Evolutionary conservation across 1,139 yeast genomes (phyloP), one percentile per base, ranked within the genome.

Genomic region (Geotrichum histeridarum): DNA sequence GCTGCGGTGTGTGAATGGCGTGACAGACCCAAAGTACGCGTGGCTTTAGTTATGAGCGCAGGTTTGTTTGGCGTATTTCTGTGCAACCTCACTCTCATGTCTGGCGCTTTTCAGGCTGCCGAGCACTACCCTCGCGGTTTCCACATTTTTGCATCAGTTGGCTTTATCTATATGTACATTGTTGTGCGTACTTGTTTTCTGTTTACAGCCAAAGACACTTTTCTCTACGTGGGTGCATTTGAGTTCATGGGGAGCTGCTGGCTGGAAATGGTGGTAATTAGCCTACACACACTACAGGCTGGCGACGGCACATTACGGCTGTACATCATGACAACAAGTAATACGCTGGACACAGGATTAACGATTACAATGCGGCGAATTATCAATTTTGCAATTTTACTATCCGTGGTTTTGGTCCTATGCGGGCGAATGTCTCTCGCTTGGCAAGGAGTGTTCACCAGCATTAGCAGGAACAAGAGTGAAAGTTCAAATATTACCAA

Each of bases 301-400:
- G 51, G 48, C 7, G 54, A 51, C 27, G 54, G 54, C 9, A 46
- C 51, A 6, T 4, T 44, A 1, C 50, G 48, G n/a, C 18, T 51
- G 18, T 51, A 46, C 42, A 8, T 36, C 18, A 37, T 51, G n/a
- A 38, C 50, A 5, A 51, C 54, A 8, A 51, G 54, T 12, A 48
- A 44, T 5, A 46, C 49, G 9, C 38, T 8, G 9, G 49, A 46
- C 31, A 30, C 43, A 11, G 35, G 39, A 8, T 15, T 5, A 7
- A n/a, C 9, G 12, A 30, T 37, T 7, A 30, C 37, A 17, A 14
- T 32, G 38, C 36, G 49, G 17, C 39, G 53, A 2, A 17, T 38
- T 22, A 8, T 32, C 1, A 50, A 50, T 18, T 44, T 50, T 31
- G 30, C 31, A 1, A n/a, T 50, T 6, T 15, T 50, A 9, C 7